Conservation (phyloP, 140 eudicot genomes). For the Senecio squalidus region DNA sequence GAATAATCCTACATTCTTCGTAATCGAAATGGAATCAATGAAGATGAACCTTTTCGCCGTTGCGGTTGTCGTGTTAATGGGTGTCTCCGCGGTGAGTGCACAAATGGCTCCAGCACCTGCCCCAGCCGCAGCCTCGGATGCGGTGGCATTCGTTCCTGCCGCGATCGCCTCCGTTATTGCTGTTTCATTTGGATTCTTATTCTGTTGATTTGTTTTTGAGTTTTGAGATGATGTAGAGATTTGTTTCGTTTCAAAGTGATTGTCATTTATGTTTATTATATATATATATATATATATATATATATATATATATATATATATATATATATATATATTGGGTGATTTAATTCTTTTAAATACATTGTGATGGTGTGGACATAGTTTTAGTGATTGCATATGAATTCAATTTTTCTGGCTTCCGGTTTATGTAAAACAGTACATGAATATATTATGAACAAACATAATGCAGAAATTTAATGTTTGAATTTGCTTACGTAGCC, state of each 20-base stretch:
- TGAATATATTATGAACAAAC: too few species aligned
- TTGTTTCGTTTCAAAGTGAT: not conserved
- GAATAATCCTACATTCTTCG: not conserved
- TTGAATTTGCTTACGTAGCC: too few species aligned
- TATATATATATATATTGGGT: too few species aligned
- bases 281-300: too few species aligned
- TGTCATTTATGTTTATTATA: not conserved
- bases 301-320: too few species aligned
- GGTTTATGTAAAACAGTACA: too few species aligned
- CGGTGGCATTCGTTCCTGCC: constrained; percentile 16
- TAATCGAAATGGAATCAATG: constrained; percentile 31
- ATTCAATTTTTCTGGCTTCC: too few species aligned
- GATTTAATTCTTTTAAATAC: too few species aligned
- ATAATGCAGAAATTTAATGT: too few species aligned
- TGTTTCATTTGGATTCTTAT: constrained; percentile 11
- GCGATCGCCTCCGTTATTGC: constrained; percentile 31
- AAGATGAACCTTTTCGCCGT: constrained; percentile 24
- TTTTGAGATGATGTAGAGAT: not conserved
- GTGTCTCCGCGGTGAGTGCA: constrained; percentile 24
- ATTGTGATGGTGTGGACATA: too few species aligned
- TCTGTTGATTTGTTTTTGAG: not conserved
- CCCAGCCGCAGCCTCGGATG: constrained; percentile 32
- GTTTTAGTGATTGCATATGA: too few species aligned
- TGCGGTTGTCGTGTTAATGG: constrained; percentile 23
- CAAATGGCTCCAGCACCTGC: constrained; percentile 33